Evolutionary conservation across 371 early-diverging fungal species (phyloP), one percentile per base, ranked within the genome.

Genomic region (Lichtheimia ramosa): DNA sequence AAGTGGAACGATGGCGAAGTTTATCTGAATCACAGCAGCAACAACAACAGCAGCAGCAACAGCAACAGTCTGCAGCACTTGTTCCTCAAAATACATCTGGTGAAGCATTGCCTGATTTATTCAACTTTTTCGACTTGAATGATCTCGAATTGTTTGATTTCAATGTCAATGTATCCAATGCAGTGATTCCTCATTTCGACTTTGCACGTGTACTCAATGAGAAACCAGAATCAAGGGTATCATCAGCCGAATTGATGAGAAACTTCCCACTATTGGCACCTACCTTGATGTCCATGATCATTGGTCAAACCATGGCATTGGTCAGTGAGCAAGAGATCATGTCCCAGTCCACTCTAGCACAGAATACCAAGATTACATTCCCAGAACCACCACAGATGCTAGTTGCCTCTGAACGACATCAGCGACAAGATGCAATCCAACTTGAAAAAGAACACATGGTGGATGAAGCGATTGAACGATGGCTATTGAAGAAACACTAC

Each of bases 271-370:
- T 70, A 15, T 48, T 70, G 15, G 64, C 54, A 7, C 66, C 70
- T 5, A 66, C 70, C 7, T 41, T 70, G 18, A 62, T 70, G 59
- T 70, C 70, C 13, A 60, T 70, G 15, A 54, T 70, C 15, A 56
- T 70, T 34, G 50, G 55, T 3, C 70, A 70, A n/a, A 76, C 79
- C 0, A 65, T 79, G 66, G 54, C 66, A 0, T 43, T 21, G 27
- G 14, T 53, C 3, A 23, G 24, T 21, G 28, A 41, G 12, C 51
- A 58, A 7, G 51, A 58, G 25, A 40, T 25, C 49, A 58, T 51
- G 59, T 24, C 21, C 7, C 13, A 13, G 0, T 15, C 40, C 10
- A 21, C 20, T 15, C 14, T 28, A 7, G 27, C 34, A 1, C 15
- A 18, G 2, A n/a, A 23, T 6, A 10, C 34, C 34, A 21, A 18